A percentile compares a stretch with the other conserved stretches of the same genome.
phyloP scores from a whole-genome alignment of 441 rosid genomes.

The Pelargonium myrrhifolium region DNA sequence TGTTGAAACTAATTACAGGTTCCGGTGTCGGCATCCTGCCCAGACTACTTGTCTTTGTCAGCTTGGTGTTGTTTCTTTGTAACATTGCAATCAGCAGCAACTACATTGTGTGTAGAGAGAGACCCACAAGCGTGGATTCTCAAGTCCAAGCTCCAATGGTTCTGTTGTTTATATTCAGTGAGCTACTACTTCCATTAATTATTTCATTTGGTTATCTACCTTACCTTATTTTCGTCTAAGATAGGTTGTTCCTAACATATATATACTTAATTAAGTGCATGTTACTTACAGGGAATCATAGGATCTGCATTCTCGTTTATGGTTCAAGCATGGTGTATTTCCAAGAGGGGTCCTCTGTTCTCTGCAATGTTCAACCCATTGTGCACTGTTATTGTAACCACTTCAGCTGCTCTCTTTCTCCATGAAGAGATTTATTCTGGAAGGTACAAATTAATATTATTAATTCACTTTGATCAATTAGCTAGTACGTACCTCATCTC shows the following conservation, averaged over 20 bases:
- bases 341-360: slow-evolving; percentile 54
- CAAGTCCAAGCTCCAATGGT: slow-evolving; percentile 35
- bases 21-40: slow-evolving; percentile 37
- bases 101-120: slow-evolving; percentile 35
- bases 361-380: slow-evolving; percentile 57
- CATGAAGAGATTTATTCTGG: slow-evolving; percentile 51
- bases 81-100: slow-evolving; percentile 39
- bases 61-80: slow-evolving; percentile 53
- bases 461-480: too few species aligned
- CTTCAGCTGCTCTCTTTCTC: slow-evolving; percentile 45
- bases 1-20: too few species aligned
- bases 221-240: too few species aligned
- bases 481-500: too few species aligned
- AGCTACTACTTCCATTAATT: too few species aligned
- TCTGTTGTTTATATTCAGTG: slow-evolving; percentile 40
- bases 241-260: too few species aligned
- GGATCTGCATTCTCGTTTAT: slow-evolving; percentile 49
- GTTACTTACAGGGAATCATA: neutral
- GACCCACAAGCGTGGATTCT: slow-evolving; percentile 36
- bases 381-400: slow-evolving; percentile 45
- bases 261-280: too few species aligned
- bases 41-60: slow-evolving; percentile 45
- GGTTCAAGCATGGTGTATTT: slow-evolving; percentile 55
- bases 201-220: too few species aligned
- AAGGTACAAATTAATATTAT: slow-evolving; percentile 32